Evolutionary conservation across 768 basidiomycete genomes (phyloP).

Genomic region (Amanita muscaria): DNA sequence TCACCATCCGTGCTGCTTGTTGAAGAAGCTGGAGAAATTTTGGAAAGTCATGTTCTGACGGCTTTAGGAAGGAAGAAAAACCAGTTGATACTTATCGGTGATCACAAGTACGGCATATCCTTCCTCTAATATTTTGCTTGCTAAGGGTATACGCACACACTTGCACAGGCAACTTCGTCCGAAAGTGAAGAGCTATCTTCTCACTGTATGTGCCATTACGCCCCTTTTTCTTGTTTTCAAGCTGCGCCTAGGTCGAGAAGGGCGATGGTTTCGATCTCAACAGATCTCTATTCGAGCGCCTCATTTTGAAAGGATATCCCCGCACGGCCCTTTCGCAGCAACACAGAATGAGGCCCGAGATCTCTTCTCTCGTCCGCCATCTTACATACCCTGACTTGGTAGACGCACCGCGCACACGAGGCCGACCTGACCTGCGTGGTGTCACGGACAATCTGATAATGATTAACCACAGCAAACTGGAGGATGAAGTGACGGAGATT

Average conservation of each 20-base stretch:
- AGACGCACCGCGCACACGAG: constrained; percentile 42
- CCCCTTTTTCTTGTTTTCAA: too few species aligned
- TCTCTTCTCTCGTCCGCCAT: constrained; percentile 48
- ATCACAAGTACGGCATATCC: constrained; percentile 70
- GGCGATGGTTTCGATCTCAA: constrained; percentile 62
- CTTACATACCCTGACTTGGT: constrained; percentile 59
- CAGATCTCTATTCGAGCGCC: constrained; percentile 58
- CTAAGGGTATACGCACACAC: background rate
- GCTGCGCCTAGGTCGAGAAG: constrained; percentile 33
- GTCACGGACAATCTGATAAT: constrained; percentile 51
- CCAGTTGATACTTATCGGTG: constrained; percentile 61
- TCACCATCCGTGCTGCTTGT: constrained; percentile 49
- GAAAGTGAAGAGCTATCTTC: constrained; percentile 54
- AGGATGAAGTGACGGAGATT: constrained; percentile 36
- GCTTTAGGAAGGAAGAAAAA: constrained; percentile 37
- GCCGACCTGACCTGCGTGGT: constrained; percentile 45
- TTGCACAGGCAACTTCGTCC: constrained; percentile 55
- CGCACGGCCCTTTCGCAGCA: constrained; percentile 47
- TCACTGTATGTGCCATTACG: constrained; percentile 33
- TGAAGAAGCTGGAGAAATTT: constrained; percentile 67
- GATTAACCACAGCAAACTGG: constrained; percentile 46
- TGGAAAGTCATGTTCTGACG: constrained; percentile 59
- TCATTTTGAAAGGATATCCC: constrained; percentile 53
- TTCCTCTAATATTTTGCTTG: constrained; percentile 1
- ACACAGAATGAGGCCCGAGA: constrained; percentile 72